Evolutionary conservation across 441 rosid genomes (phyloP).

Genomic region (Euphorbia schlechtendalii): DNA sequence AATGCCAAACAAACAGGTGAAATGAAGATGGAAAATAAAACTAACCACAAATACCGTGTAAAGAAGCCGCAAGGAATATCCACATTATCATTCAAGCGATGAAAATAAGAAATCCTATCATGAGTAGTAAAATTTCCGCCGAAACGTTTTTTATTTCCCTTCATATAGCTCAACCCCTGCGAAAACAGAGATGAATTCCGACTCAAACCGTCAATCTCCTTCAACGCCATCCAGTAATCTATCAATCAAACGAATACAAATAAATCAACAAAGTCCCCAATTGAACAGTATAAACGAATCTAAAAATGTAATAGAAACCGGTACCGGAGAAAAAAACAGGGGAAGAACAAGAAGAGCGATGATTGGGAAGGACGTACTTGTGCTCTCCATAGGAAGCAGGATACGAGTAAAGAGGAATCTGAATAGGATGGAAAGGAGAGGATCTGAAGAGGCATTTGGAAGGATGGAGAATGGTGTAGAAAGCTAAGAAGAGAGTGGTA

Average conservation of each 20-base stretch:
- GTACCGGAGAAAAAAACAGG: conserved; percentile 66
- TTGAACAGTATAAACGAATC: neutral
- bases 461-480: conserved; percentile 46
- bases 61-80: conserved; percentile 83
- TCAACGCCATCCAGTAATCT: conserved; percentile 61
- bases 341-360: conserved; percentile 60
- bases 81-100: conserved; percentile 29
- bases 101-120: conserved; percentile 54
- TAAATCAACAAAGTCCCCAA: neutral
- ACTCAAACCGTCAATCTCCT: conserved; percentile 47
- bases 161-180: conserved; percentile 45
- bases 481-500: conserved; percentile 42
- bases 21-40: neutral
- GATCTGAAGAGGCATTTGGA: conserved; percentile 64
- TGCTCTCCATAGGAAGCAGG: conserved; percentile 76
- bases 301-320: neutral
- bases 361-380: conserved; percentile 72
- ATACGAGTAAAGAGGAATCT: conserved; percentile 56
- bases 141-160: conserved; percentile 37
- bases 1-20: neutral
- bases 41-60: conserved; percentile 62
- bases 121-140: conserved; percentile 57
- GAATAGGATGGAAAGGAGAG: conserved; percentile 75
- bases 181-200: conserved; percentile 24
- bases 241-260: neutral